phyloP scores from a whole-genome alignment of 2,329 filamentous ascomycete species.

The Grosmannia huntii region DNA sequence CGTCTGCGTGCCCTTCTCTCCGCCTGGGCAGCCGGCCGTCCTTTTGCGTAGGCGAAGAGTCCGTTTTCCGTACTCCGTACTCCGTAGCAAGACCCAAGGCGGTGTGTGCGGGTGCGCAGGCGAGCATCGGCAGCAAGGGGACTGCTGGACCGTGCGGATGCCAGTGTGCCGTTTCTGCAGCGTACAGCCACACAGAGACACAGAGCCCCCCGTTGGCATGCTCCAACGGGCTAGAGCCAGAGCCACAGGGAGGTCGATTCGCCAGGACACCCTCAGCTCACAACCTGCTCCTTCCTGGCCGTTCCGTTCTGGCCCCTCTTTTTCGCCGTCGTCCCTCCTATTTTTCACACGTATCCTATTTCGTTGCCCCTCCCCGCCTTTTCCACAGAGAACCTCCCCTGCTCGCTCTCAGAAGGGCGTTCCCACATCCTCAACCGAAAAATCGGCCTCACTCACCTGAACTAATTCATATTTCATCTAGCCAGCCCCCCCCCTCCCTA shows the following conservation, averaged over 20 bases:
- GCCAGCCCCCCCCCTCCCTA: constrained; percentile 2
- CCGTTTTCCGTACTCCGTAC: no score
- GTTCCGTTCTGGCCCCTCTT: constrained; percentile 1
- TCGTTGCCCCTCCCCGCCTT: background rate
- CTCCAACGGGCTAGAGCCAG: background rate
- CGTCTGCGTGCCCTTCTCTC: no score
- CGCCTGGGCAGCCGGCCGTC: no score
- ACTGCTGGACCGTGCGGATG: no score
- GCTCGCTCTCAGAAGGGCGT: background rate
- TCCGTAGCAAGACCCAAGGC: no score
- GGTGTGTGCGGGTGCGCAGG: no score
- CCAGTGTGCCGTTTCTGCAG: no score
- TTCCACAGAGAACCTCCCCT: background rate
- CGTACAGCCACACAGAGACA: background rate
- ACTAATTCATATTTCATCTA: constrained; percentile 7
- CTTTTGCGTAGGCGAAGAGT: no score
- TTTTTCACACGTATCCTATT: background rate
- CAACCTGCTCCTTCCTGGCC: constrained; percentile 2
- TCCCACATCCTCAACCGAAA: constrained; percentile 8
- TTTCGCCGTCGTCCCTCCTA: constrained; percentile 1
- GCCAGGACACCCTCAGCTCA: background rate
- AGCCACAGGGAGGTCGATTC: background rate
- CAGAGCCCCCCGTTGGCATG: background rate
- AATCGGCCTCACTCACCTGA: constrained; percentile 8
- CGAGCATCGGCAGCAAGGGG: no score